Evolutionary conservation across 805 yeast species (phyloP).

Genomic region (Spathaspora arborariae): DNA sequence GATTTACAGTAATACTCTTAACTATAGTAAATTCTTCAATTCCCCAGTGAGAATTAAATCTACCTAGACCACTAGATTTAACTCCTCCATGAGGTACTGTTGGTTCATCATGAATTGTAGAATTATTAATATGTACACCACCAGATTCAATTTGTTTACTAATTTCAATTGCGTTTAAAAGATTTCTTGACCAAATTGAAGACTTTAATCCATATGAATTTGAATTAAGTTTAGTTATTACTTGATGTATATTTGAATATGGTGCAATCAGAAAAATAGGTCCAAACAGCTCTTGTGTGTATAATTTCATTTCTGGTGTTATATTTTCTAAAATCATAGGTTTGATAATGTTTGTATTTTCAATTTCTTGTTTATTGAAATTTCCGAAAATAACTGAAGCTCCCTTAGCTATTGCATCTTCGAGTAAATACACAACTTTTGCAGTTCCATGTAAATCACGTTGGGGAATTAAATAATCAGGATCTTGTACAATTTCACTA

Average conservation of each 20-base stretch:
- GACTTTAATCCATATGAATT: constrained; percentile 36
- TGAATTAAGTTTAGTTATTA: constrained; percentile 22
- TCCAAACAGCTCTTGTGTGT: constrained; percentile 38
- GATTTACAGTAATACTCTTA: constrained; percentile 31
- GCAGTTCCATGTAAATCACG: constrained; percentile 22
- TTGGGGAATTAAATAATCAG: constrained; percentile 23
- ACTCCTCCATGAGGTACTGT: constrained; percentile 46
- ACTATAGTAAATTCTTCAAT: constrained; percentile 35
- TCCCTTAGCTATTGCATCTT: constrained; percentile 36
- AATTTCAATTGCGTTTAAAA: constrained; percentile 26
- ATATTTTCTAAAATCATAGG: constrained; percentile 35
- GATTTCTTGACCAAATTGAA: constrained; percentile 39
- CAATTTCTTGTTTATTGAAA: constrained; percentile 2
- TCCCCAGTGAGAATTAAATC: constrained; percentile 42
- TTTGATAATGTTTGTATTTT: not conserved
- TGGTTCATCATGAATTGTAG: constrained; percentile 33
- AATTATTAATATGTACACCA: constrained; percentile 35
- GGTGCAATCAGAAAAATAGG: constrained; percentile 34
- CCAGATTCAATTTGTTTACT: constrained; percentile 38
- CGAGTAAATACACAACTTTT: constrained; percentile 21
- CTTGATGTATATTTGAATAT: constrained; percentile 16
- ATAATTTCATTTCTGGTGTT: constrained; percentile 23
- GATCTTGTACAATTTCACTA: constrained; percentile 10
- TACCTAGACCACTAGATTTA: constrained; percentile 34
- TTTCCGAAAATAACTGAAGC: constrained; percentile 28